Base-by-base conservation (phyloP, 2,329 filamentous ascomycete species). In the Cercospora brassicicola region DNA sequence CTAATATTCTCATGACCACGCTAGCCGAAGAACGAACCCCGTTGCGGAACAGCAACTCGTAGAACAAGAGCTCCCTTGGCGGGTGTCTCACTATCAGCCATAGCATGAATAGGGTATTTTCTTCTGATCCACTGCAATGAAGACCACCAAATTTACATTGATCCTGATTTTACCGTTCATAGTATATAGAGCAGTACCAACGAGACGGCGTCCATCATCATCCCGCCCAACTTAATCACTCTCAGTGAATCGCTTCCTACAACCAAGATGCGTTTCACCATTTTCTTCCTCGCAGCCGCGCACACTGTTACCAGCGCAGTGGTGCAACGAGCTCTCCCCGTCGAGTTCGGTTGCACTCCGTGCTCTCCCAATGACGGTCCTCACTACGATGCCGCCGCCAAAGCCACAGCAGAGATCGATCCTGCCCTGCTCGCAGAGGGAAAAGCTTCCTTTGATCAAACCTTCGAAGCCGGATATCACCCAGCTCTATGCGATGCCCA, bases 261-360 rank as follows among this genome's bases (percentile, higher is more conserved):
- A 20, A 20, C 18, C 18, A 20, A 20, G 18, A 20, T 20, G 18
- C 18, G 18, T 20, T 20, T 1, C 1, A 20, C 18, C 18, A 4
- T 55, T 2, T 3, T 55, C 10, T 3, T 55, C 6, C 51, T 55
- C 26, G 51, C 20, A 15, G 20, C 26, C 15, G 51, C 8, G 64
- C 53, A 28, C 64, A 72, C 15, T 65, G 45, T 23, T 15, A 26
- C 26, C 23, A 55, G 51, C 23, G 20, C 51, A 6, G 51, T 55
- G 6, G 20, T 55, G 10, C 51, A 55, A 45, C 33, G 57, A 5
- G 57, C 30, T 13, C 57, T 60, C 5, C 57, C 57, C 5, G 33
- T 39, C 1, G 60, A 62, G 4, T 28, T 31, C 2, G 42, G 42
- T 45, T 62, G 60, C 28, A 55, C n/a, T 2, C 42, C 60, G 0